Percentiles rank a stretch among this genome's conserved stretches.
Evolutionary conservation across 176 grass and related monocot species (phyloP).

Genomic region (Juncus inflexus): DNA sequence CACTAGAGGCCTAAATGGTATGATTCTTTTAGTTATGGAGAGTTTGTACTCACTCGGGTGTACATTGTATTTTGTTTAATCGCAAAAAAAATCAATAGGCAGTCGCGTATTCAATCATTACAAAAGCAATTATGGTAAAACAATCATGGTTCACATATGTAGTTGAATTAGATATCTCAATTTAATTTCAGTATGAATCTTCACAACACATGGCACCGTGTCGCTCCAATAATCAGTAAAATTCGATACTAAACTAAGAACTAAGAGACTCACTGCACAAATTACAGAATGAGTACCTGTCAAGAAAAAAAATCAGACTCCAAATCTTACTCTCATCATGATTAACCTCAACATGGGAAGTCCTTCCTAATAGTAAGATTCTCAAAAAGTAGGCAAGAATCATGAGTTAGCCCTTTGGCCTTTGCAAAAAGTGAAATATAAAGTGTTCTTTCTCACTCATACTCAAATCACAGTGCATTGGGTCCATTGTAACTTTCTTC

Average conservation of each 20-base stretch:
- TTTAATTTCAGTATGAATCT: not conserved
- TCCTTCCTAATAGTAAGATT: slow-evolving; percentile 36
- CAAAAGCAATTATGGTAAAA: not conserved
- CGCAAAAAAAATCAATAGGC: no score
- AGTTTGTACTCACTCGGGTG: no score
- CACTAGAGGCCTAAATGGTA: no score
- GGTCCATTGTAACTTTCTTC: not conserved
- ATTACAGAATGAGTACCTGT: no score
- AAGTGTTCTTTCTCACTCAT: slow-evolving; percentile 27
- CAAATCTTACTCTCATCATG: slow-evolving; percentile 25
- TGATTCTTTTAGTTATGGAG: no score
- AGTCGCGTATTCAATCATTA: no score
- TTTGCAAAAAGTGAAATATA: slow-evolving; percentile 29
- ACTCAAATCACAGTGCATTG: slow-evolving; percentile 34
- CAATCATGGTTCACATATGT: slow-evolving; percentile 3
- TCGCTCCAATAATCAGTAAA: no score
- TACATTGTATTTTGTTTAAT: no score
- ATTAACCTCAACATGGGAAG: slow-evolving; percentile 12
- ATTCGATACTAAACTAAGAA: no score
- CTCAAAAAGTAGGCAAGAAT: slow-evolving; percentile 27
- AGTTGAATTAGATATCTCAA: not conserved
- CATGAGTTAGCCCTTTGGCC: slow-evolving; percentile 26
- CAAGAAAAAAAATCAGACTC: slow-evolving; percentile 8
- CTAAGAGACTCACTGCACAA: no score
- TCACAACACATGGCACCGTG: no score